Base-by-base conservation (phyloP, 164 flowering plant genomes). In the Kalanchoe fedtschenkoi region DNA sequence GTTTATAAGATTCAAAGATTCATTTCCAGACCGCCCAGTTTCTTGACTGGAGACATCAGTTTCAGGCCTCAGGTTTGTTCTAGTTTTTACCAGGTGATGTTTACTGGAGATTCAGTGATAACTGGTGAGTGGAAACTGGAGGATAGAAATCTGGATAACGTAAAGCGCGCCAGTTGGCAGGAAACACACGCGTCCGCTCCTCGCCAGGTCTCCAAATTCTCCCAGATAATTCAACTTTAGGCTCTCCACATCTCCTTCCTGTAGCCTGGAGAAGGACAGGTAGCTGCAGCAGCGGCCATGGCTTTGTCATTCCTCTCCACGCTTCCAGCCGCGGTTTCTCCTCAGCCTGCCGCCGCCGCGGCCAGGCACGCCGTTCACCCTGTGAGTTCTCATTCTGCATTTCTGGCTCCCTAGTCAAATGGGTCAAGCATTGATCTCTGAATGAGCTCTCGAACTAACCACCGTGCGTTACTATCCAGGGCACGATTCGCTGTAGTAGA, bases 241-340 rank as follows among this genome's bases (percentile, higher is more conserved):
- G n/a, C 17, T 41, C 21, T 26, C 24, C 63, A 61, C 53, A 41
- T 21, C 41, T 26, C 1, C 24, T 30, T 19, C 13, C 30, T 29
- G 33, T 11, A 37, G 51, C 28, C 8, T 30, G 7, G 22, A 37
- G 43, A 2, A 28, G 32, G 26, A 60, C 5, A 33, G 37, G 7
- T 1, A 56, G 37, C 8, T 2, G n/a, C 35, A n/a, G 8, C 5
- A 56, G 34, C 10, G 35, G 44, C 19, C 58, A 80, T 75, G 81
- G 80, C 68, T 58, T 68, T 77, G 35, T 76, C 87, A 33, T 75
- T 80, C 68, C 69, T 75, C 29, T 78, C 81, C 29, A 73, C 82
- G 3, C 43, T 67, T 41, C 76, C 87, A 60, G 70, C 82, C 42
- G 37, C 72, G 71, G 65, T 71, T 68, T 62, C 72, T 17, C 15